Evolutionary conservation across 164 flowering plant species (phyloP).

Genomic region (Nelumbo lutea): DNA sequence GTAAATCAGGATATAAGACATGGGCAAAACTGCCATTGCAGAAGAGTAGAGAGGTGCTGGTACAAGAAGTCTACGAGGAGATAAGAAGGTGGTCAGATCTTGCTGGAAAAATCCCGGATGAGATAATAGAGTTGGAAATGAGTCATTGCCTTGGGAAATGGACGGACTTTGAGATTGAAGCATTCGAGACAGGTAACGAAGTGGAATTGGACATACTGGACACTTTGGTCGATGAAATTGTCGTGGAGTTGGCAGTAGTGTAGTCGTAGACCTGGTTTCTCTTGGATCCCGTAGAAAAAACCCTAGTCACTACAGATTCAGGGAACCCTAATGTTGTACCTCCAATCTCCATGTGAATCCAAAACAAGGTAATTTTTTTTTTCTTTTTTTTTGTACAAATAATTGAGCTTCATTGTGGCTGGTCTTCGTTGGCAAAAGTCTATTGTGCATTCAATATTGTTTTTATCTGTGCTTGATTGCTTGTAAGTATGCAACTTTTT

Average conservation of each 20-base stretch:
- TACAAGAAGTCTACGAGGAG: conserved; percentile 39
- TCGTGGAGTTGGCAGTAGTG: conserved; percentile 26
- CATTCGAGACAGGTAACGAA: conserved; percentile 41
- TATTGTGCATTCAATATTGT: too few relatives aligned
- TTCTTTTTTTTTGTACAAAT: too few relatives aligned
- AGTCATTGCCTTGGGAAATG: conserved; percentile 58
- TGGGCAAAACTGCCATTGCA: conserved; percentile 35
- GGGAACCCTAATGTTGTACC: too few relatives aligned
- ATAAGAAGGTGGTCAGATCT: conserved; percentile 44
- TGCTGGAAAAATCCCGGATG: conserved; percentile 47
- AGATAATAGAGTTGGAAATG: conserved; percentile 69
- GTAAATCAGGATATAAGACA: conserved; percentile 28
- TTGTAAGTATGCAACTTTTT: too few relatives aligned
- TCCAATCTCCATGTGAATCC: too few relatives aligned
- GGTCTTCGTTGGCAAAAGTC: too few relatives aligned
- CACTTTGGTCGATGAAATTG: conserved; percentile 54
- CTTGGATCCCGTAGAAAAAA: neutral
- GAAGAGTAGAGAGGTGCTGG: conserved; percentile 26
- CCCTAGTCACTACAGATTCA: neutral
- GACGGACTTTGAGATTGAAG: conserved; percentile 62
- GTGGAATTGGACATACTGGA: conserved; percentile 41
- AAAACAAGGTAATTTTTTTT: too few relatives aligned
- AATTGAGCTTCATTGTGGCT: too few relatives aligned
- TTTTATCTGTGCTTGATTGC: too few relatives aligned
- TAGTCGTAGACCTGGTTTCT: conserved; percentile 2